Percentiles rank a stretch among this genome's conserved stretches.
These are phyloP conservation scores for Rutstroemia sp. DNA, from an alignment of 2,329 filamentous ascomycete genomes.

Conservation along the genomic window DNA sequence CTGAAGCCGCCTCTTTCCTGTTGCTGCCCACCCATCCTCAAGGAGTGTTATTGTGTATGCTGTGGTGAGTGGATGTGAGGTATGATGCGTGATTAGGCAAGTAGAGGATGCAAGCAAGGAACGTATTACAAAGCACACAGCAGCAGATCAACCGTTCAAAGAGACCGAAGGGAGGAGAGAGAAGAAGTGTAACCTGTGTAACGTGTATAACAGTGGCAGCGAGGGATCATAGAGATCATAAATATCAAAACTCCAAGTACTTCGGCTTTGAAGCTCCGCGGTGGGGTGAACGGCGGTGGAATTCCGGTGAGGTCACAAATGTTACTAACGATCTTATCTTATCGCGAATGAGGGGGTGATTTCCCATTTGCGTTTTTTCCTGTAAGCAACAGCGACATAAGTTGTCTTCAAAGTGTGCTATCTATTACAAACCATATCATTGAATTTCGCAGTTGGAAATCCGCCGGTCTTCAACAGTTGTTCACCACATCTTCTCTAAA, in stretches of 20 bases:
- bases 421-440: too few relatives aligned
- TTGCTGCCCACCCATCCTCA: constrained; percentile 12
- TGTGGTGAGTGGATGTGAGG: background rate
- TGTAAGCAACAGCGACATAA: too few relatives aligned
- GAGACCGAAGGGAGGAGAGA: background rate
- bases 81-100: background rate
- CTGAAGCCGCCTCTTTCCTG: constrained; percentile 48
- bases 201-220: background rate
- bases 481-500: too few relatives aligned
- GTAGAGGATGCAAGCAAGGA: background rate
- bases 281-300: constrained; percentile 5
- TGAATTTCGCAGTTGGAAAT: too few relatives aligned
- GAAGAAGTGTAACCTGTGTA: background rate
- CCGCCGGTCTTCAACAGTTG: too few relatives aligned
- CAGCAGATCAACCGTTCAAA: background rate
- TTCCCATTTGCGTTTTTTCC: too few relatives aligned
- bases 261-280: constrained; percentile 2
- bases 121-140: background rate
- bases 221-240: background rate
- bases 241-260: background rate
- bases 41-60: background rate
- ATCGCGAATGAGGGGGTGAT: constrained; percentile 7
- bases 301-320: constrained; percentile 7
- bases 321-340: constrained; percentile 4
- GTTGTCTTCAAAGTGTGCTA: too few relatives aligned